phyloP scores from a whole-genome alignment of 371 early-diverging fungal species.

The Mucor saturninus region DNA sequence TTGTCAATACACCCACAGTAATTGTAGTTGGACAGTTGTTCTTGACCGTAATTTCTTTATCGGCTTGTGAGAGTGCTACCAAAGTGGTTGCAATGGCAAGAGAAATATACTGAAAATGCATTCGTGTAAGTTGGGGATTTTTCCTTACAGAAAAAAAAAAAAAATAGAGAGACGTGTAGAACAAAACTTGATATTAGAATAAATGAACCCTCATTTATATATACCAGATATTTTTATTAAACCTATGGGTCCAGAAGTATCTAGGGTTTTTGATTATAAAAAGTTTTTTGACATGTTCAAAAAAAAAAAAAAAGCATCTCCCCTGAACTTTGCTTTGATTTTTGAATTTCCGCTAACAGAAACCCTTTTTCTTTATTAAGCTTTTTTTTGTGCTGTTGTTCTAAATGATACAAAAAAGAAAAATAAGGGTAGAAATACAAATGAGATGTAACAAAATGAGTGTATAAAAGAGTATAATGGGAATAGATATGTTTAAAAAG shows the following conservation, averaged over 20 bases:
- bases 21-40: constrained; percentile 42
- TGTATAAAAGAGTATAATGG: background rate
- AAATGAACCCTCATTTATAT: background rate
- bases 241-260: constrained; percentile 1
- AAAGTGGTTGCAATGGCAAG: background rate
- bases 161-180: background rate
- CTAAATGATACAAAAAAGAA: background rate
- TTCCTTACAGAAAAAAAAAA: background rate
- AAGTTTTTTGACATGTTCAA: constrained; percentile 10
- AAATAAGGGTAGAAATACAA: background rate
- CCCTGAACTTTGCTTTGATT: background rate
- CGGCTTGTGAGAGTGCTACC: constrained; percentile 8
- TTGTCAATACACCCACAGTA: constrained; percentile 45
- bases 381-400: too few relatives aligned
- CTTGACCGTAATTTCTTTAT: constrained; percentile 28
- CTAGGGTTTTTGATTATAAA: constrained; percentile 11
- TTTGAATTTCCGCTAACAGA: background rate
- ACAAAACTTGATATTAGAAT: too few relatives aligned
- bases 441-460: background rate
- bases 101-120: background rate
- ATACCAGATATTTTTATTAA: background rate
- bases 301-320: background rate
- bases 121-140: background rate
- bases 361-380: too few relatives aligned
- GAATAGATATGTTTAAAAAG: too few relatives aligned